phyloP scores from a whole-genome alignment of 352 stramenopile genomes.

The Globisporangium sylvaticum region DNA sequence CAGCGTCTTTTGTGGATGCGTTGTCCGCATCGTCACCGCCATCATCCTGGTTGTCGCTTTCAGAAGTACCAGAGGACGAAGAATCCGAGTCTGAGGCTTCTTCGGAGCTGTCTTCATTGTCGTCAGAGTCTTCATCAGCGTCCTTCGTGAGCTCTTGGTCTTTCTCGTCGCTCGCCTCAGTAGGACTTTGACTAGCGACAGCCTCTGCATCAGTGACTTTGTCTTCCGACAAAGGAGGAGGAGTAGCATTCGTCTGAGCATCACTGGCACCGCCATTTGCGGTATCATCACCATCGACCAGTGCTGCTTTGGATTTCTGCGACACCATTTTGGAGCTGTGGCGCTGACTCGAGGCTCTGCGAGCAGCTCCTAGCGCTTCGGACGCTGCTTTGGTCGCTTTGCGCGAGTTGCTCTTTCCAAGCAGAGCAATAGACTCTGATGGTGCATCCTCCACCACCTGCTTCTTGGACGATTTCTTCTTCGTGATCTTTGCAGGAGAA shows the following conservation, averaged over 20 bases:
- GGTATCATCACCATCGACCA: neutral
- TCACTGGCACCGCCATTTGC: neutral
- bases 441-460: neutral
- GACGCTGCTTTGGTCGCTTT: neutral
- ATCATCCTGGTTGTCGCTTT: constrained; percentile 4
- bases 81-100: neutral
- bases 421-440: neutral
- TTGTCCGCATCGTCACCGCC: neutral
- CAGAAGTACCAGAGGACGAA: constrained; percentile 4
- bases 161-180: neutral
- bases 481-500: neutral
- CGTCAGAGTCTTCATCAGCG: neutral
- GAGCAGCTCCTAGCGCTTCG: neutral
- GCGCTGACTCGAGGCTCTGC: neutral
- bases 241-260: neutral
- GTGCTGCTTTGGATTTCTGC: constrained; percentile 22
- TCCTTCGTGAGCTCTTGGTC: neutral
- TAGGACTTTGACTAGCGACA: neutral
- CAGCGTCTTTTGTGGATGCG: neutral
- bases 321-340: constrained; percentile 12
- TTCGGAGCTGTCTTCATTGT: neutral
- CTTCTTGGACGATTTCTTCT: neutral
- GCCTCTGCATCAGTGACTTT: neutral
- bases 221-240: neutral
- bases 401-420: constrained; percentile 9